Evolutionary conservation across 257 asterid species (phyloP).

Genomic region (Datura wrightii): DNA sequence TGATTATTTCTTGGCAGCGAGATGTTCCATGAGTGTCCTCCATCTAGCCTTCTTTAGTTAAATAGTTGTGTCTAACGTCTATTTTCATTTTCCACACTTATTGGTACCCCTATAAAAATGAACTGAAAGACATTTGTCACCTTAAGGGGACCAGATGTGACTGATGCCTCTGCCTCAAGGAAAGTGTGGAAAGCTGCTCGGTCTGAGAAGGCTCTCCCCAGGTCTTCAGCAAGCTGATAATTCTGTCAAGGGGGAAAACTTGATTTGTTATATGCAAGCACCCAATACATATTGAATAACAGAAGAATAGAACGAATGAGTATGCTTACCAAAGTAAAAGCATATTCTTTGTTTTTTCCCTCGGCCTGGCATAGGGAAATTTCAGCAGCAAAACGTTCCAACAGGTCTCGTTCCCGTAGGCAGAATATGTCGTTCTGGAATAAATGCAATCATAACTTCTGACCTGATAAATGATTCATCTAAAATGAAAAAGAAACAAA

Average conservation of each 20-base stretch:
- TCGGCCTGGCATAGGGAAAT: conserved; percentile 65
- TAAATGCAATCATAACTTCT: conserved; percentile 27
- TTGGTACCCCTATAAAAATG: background rate
- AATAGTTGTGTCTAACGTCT: background rate
- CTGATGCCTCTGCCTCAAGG: conserved; percentile 72
- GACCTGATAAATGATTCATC: conserved; percentile 25
- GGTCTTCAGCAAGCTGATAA: conserved; percentile 94
- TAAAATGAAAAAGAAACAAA: conserved; percentile 29
- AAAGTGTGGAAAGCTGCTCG: conserved; percentile 68
- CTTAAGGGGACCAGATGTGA: conserved; percentile 61
- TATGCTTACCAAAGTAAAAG: conserved; percentile 60
- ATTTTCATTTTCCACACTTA: background rate
- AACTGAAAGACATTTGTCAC: conserved; percentile 31
- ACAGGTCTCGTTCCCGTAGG: conserved; percentile 89
- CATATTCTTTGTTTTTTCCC: conserved; percentile 84
- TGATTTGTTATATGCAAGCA: background rate
- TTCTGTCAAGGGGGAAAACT: conserved; percentile 52
- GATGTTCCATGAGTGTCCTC: background rate
- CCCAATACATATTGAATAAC: background rate
- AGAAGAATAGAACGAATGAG: background rate
- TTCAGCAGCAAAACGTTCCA: conserved; percentile 76
- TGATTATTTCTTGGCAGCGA: background rate
- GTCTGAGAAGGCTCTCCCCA: conserved; percentile 89
- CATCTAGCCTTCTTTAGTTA: background rate
- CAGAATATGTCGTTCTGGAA: conserved; percentile 77